Evolutionary conservation across 306 rosid genomes (phyloP).

Genomic region (Chamaecrista fasciculata): DNA sequence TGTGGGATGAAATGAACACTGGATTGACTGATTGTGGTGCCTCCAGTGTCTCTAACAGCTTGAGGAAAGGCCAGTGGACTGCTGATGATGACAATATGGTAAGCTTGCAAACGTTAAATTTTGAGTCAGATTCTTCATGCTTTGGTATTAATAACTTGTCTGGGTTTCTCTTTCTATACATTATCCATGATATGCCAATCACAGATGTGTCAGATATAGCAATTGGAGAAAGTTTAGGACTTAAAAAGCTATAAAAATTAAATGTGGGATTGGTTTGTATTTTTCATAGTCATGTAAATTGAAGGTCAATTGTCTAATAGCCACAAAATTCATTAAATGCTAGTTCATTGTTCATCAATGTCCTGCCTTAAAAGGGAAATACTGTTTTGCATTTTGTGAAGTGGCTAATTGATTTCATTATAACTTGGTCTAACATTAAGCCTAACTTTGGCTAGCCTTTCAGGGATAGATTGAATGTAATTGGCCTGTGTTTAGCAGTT

Average conservation of each 20-base stretch:
- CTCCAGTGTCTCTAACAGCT: conserved; percentile 42
- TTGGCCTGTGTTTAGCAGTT: too few species aligned
- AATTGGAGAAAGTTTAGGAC: neutral
- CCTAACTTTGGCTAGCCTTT: neutral
- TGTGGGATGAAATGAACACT: conserved; percentile 82
- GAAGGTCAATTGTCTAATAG: neutral
- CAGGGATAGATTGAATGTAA: too few species aligned
- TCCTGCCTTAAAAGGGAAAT: neutral
- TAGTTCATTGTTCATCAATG: neutral
- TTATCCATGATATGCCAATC: too few species aligned
- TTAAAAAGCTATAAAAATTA: neutral
- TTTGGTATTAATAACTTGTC: conserved; percentile 17
- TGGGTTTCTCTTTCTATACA: too few species aligned
- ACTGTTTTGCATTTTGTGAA: neutral
- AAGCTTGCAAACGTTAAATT: conserved; percentile 35
- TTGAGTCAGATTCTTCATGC: neutral
- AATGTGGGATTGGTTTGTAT: neutral
- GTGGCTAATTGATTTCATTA: neutral
- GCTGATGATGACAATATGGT: conserved; percentile 77
- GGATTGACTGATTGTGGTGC: conserved; percentile 51
- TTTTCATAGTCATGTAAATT: neutral
- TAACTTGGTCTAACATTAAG: neutral
- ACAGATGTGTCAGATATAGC: neutral
- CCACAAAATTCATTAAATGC: neutral
- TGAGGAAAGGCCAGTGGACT: conserved; percentile 54